Evolutionary conservation across 2,329 filamentous ascomycete species (phyloP).

Genomic region (Hypoxylon sp.): DNA sequence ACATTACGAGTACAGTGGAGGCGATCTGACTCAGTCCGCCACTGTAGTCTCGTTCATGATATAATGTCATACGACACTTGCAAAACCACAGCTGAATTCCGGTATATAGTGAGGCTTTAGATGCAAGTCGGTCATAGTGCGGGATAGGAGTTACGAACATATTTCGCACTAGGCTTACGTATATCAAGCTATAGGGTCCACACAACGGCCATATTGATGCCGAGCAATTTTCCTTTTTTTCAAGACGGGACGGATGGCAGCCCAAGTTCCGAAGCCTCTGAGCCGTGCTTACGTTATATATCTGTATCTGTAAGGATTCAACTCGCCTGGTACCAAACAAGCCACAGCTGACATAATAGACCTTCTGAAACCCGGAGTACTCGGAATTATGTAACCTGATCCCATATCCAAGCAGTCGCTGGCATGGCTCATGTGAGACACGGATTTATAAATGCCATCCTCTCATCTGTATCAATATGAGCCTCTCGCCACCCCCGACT

Average conservation of each 20-base stretch:
- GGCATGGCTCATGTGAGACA: background rate
- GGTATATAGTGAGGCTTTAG: too few species aligned
- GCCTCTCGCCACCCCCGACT: background rate
- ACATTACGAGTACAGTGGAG: background rate
- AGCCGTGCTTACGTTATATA: background rate
- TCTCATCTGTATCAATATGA: background rate
- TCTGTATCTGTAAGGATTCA: background rate
- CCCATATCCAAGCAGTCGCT: background rate
- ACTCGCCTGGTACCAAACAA: background rate
- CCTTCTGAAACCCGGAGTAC: background rate
- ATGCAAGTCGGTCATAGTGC: background rate
- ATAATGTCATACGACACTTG: background rate
- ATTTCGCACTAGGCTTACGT: background rate
- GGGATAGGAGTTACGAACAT: background rate
- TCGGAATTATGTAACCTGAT: background rate
- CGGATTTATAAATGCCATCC: background rate
- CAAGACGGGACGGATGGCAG: background rate
- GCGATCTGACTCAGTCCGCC: background rate
- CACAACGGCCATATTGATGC: background rate
- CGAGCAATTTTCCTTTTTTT: background rate
- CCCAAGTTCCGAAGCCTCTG: background rate
- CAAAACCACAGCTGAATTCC: background rate
- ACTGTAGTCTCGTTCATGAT: background rate
- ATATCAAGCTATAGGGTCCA: background rate
- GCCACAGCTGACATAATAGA: background rate